These are phyloP conservation scores for Hyphopichia buzzinii DNA, from an alignment of 1,139 yeast species.

Conservation along the genomic window DNA sequence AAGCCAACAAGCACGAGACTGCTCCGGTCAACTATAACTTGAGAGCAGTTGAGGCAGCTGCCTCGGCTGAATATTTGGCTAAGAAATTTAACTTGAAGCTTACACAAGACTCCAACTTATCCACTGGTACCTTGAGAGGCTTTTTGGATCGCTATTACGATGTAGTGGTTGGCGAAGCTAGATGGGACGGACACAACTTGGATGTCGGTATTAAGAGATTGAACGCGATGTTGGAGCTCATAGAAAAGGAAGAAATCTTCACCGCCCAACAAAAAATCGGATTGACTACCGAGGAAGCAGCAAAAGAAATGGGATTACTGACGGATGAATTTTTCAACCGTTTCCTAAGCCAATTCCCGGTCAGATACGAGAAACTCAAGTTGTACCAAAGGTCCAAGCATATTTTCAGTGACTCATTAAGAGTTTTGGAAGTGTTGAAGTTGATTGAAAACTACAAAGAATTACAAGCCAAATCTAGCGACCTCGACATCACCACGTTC, in stretches of 20 bases:
- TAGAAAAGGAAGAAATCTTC: slow-evolving; percentile 34
- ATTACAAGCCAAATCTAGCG: slow-evolving; percentile 7
- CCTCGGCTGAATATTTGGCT: slow-evolving; percentile 61
- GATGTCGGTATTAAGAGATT: slow-evolving; percentile 45
- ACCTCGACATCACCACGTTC: slow-evolving; percentile 23
- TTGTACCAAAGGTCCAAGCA: slow-evolving; percentile 61
- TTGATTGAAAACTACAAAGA: slow-evolving; percentile 24
- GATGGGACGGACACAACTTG: slow-evolving; percentile 49
- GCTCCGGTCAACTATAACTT: slow-evolving; percentile 70
- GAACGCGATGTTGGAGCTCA: slow-evolving; percentile 36
- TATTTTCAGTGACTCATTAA: slow-evolving; percentile 60
- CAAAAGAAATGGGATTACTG: slow-evolving; percentile 42
- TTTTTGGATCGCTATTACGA: slow-evolving; percentile 54
- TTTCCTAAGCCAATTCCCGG: slow-evolving; percentile 56
- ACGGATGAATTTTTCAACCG: slow-evolving; percentile 40
- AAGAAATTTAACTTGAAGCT: slow-evolving; percentile 42
- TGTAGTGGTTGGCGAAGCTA: slow-evolving; percentile 25
- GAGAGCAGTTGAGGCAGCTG: slow-evolving; percentile 67
- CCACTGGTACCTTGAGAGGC: slow-evolving; percentile 65
- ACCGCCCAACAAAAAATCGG: slow-evolving; percentile 39
- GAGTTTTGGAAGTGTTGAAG: slow-evolving; percentile 54
- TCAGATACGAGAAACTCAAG: slow-evolving; percentile 53
- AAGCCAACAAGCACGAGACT: slow-evolving; percentile 65
- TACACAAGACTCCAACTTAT: slow-evolving; percentile 53
- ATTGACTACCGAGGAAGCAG: slow-evolving; percentile 50